phyloP scores from a whole-genome alignment of 1,139 yeast genomes.

The Blastobotrys buckinghamii region DNA sequence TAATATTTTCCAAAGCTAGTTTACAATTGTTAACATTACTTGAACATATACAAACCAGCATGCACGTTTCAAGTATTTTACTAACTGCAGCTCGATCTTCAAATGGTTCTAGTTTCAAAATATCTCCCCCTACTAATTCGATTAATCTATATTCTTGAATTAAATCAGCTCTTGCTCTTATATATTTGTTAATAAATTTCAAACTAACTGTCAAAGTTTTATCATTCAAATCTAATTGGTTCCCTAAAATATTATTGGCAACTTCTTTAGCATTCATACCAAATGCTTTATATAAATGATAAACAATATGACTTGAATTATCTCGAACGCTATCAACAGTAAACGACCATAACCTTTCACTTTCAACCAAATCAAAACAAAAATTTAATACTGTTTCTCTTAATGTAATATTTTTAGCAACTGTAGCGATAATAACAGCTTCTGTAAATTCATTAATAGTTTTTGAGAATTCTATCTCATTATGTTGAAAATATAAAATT shows the following conservation, averaged over 20 bases:
- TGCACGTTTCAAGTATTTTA: slow-evolving; percentile 41
- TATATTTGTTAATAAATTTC: slow-evolving; percentile 17
- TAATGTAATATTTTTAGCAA: slow-evolving; percentile 3
- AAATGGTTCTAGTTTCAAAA: slow-evolving; percentile 21
- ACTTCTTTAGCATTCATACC: slow-evolving; percentile 12
- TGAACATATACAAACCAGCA: slow-evolving; percentile 48
- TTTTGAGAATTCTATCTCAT: neutral
- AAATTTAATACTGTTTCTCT: slow-evolving; percentile 11
- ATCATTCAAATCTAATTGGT: slow-evolving; percentile 8
- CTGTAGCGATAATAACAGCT: slow-evolving; percentile 5
- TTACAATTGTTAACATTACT: slow-evolving; percentile 54
- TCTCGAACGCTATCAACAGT: neutral
- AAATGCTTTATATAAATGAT: slow-evolving; percentile 9
- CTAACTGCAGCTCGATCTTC: slow-evolving; percentile 29
- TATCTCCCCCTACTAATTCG: slow-evolving; percentile 24
- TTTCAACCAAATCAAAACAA: slow-evolving; percentile 8
- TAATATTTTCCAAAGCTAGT: slow-evolving; percentile 46
- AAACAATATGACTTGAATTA: slow-evolving; percentile 11
- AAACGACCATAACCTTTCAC: slow-evolving; percentile 11
- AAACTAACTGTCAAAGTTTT: slow-evolving; percentile 15
- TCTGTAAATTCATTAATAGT: slow-evolving; percentile 7
- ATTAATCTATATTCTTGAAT: slow-evolving; percentile 26
- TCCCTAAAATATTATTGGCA: slow-evolving; percentile 7
- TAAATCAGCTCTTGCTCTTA: slow-evolving; percentile 21
- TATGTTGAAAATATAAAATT: slow-evolving; percentile 5